Base-by-base conservation (phyloP, 1,284 basidiomycete genomes). In the Cutaneotrichosporon cavernicola region DNA sequence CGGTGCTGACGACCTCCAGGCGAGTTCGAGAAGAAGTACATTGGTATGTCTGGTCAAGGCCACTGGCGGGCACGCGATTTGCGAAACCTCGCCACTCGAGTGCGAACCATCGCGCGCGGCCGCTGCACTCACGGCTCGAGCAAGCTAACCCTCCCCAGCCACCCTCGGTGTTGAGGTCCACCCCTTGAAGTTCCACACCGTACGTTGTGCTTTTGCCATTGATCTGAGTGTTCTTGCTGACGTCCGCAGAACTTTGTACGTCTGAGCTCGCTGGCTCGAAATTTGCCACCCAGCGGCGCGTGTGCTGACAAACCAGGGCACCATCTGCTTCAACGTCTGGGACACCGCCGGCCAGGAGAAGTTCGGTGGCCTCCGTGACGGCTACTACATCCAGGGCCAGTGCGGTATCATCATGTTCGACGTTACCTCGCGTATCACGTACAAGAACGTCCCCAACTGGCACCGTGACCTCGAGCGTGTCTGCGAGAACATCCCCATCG, bases 351-450 rank as follows among this genome's bases (percentile, higher is more conserved):
- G 97, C 60, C 97, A 99, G 85, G 97, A 99, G 84, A 99, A 99
- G 85, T 99, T 99, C 73, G 94, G 95, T 85, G 94, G 94, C 79
- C 90, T 97, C 69, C 91, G 95, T 73, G 94, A 97, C 82, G 94
- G 94, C 61, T 97, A 97, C 84, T 97, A 97, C 84, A 97, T 97
- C 81, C 94, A 97, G 82, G 97, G 97, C 74, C 95, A 99, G 83
- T 99, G 95, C 79, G 97, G 97, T 80, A 99, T 99, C 85, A 99
- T 99, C 88, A 99, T 99, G 97, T 99, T 99, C 84, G 97, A 99
- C 81, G 97, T 99, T 69, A 99, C 97, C 66, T 96, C 95, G 63
- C 90, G 97, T 77, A 99, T 99, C 87, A 99, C 97, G 63, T 99
- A 99, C 87, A 99, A 99, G 87, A 99, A 99, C 83, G 97, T 99